phyloP scores from a whole-genome alignment of 306 rosid genomes.

The Corylus avellana region DNA sequence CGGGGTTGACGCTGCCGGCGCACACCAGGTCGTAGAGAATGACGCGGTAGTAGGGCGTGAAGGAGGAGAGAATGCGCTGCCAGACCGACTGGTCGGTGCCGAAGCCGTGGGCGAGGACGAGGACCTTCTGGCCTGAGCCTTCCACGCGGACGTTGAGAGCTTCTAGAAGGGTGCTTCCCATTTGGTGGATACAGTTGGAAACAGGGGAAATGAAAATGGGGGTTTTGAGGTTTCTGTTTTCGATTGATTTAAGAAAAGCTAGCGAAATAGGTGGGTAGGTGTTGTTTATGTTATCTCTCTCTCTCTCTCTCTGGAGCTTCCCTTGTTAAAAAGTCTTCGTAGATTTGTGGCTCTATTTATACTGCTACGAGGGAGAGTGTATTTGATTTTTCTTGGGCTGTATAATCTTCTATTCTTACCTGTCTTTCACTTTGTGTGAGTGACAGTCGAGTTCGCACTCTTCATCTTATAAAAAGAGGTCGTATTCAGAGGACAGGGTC shows the following conservation, averaged over 20 bases:
- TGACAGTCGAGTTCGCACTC: not conserved
- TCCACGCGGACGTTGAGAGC: conserved; percentile 77
- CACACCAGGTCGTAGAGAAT: conserved; percentile 94
- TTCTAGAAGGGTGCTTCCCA: conserved; percentile 57
- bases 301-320: not conserved
- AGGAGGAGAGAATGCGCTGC: conserved; percentile 77
- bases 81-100: conserved; percentile 99
- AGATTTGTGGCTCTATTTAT: conserved; percentile 35
- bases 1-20: conserved; percentile 99
- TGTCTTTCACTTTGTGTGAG: no score
- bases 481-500: not conserved
- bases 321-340: not conserved
- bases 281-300: not conserved
- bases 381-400: not conserved
- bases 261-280: conserved; percentile 24
- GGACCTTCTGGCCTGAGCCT: conserved; percentile 69
- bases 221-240: not conserved
- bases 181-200: conserved; percentile 1
- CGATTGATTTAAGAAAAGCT: not conserved
- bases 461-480: not conserved
- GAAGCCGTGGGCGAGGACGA: conserved; percentile 81
- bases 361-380: not conserved
- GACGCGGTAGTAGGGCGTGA: conserved; percentile 67
- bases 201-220: not conserved
- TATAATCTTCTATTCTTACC: not conserved